phyloP scores from a whole-genome alignment of 2,329 filamentous ascomycete species.

The Rhynchosporium agropyri region DNA sequence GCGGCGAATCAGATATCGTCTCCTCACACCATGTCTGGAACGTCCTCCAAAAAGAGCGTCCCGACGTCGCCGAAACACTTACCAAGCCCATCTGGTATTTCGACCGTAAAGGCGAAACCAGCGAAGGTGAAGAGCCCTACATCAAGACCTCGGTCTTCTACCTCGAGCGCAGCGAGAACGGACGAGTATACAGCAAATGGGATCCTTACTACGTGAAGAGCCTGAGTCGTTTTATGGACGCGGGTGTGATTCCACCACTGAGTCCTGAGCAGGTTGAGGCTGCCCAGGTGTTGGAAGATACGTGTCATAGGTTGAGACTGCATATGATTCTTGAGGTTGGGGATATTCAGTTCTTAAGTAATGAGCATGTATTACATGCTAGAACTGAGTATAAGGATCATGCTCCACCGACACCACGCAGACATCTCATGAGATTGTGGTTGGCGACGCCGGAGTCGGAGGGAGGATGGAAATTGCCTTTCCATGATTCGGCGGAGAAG shows the following conservation, averaged over 20 bases:
- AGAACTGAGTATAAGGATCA: constrained; percentile 78
- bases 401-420: constrained; percentile 66
- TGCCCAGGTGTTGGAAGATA: constrained; percentile 71
- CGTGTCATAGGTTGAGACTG: constrained; percentile 61
- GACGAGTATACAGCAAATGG: constrained; percentile 80
- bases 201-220: constrained; percentile 87
- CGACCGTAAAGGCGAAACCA: constrained; percentile 85
- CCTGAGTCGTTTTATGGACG: constrained; percentile 72
- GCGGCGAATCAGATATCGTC: constrained; percentile 82
- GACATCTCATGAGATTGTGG: constrained; percentile 85
- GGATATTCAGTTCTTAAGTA: constrained; percentile 85
- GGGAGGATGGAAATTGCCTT: constrained; percentile 83
- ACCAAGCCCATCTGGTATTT: constrained; percentile 87
- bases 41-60: constrained; percentile 70
- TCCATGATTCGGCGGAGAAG: constrained; percentile 78
- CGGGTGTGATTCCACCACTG: constrained; percentile 70
- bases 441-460: constrained; percentile 78
- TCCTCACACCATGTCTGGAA: constrained; percentile 84
- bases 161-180: constrained; percentile 67
- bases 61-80: constrained; percentile 75
- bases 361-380: constrained; percentile 79
- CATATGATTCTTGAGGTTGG: constrained; percentile 88
- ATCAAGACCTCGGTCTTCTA: constrained; percentile 75
- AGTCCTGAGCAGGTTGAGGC: constrained; percentile 71
- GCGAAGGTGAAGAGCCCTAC: constrained; percentile 72